phyloP scores from a whole-genome alignment of 2,329 filamentous ascomycete genomes.

The Aurifilum marmelostoma region DNA sequence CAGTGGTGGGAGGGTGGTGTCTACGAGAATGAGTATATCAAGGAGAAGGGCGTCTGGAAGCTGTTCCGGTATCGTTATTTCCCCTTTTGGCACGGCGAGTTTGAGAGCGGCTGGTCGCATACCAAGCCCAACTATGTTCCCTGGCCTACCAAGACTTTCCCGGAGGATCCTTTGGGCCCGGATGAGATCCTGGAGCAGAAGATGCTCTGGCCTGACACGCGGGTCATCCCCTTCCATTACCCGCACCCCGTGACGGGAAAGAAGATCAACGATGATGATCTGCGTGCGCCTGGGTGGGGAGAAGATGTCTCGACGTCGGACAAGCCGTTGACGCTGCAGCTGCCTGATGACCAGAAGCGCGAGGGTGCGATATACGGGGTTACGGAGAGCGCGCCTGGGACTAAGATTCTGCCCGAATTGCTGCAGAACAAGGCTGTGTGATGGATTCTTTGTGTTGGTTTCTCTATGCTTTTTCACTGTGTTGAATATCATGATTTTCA shows the following conservation, averaged over 20 bases:
- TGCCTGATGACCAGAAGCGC: slow-evolving; percentile 42
- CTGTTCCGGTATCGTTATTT: slow-evolving; percentile 58
- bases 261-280: slow-evolving; percentile 48
- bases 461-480: no score
- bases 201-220: slow-evolving; percentile 60
- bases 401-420: slow-evolving; percentile 43
- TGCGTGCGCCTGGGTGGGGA: slow-evolving; percentile 52
- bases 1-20: slow-evolving; percentile 64
- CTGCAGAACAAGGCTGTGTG: slow-evolving; percentile 36
- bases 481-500: no score
- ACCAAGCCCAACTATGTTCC: slow-evolving; percentile 58
- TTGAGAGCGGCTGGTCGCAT: slow-evolving; percentile 56
- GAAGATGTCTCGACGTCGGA: slow-evolving; percentile 44
- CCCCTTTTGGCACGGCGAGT: slow-evolving; percentile 59
- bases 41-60: slow-evolving; percentile 58
- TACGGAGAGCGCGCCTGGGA: slow-evolving; percentile 36
- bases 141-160: slow-evolving; percentile 51
- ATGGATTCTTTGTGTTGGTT: no score
- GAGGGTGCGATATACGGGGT: slow-evolving; percentile 37
- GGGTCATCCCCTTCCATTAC: slow-evolving; percentile 58
- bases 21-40: slow-evolving; percentile 63
- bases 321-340: slow-evolving; percentile 46
- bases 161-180: slow-evolving; percentile 54
- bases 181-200: slow-evolving; percentile 57
- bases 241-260: slow-evolving; percentile 54